Evolutionary conservation across 1,284 basidiomycete genomes (phyloP).

Genomic region (Moesziomyces sp.): DNA sequence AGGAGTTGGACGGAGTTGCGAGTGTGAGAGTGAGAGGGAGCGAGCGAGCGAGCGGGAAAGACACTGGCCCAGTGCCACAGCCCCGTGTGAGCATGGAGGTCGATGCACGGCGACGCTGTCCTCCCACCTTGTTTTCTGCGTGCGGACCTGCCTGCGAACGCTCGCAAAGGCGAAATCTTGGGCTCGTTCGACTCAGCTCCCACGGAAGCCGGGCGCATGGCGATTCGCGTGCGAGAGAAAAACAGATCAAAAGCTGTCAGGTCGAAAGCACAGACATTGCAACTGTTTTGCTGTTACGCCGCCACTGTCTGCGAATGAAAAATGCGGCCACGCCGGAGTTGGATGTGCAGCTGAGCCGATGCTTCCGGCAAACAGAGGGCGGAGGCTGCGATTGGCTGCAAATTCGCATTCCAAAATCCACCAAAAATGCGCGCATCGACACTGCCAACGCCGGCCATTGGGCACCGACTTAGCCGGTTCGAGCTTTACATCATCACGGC

Average conservation of each 20-base stretch:
- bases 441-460: background rate
- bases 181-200: conserved; percentile 13
- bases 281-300: too few species aligned
- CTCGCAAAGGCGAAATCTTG: too few species aligned
- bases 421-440: conserved; percentile 4
- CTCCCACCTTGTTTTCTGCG: too few species aligned
- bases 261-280: too few species aligned
- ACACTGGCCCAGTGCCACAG: too few species aligned
- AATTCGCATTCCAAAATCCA: background rate
- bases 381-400: conserved; percentile 26
- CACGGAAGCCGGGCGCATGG: conserved; percentile 1
- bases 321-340: background rate
- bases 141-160: too few species aligned
- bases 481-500: conserved; percentile 19
- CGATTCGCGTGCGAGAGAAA: conserved; percentile 9
- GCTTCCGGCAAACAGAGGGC: conserved; percentile 13
- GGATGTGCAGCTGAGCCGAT: conserved; percentile 8
- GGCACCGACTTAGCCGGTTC: conserved; percentile 18
- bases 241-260: too few species aligned
- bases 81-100: too few species aligned
- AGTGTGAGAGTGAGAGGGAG: too few species aligned
- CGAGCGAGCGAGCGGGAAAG: background rate
- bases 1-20: conserved; percentile 18
- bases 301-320: too few species aligned
- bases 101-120: background rate